These are phyloP conservation scores for Boletus sp. DNA, from an alignment of 768 basidiomycete species.

Conservation along the genomic window DNA sequence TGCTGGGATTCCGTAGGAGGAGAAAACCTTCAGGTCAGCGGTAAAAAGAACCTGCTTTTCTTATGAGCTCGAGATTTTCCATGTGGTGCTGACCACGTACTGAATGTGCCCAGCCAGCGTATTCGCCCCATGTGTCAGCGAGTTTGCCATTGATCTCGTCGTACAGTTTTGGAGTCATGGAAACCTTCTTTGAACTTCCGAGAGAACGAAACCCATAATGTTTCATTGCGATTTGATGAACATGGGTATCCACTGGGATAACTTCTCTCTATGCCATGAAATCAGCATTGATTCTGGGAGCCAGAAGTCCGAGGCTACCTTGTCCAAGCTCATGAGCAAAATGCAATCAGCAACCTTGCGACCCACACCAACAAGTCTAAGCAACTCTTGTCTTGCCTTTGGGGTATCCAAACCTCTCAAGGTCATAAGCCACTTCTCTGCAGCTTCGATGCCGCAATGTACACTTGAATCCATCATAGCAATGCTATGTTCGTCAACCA, in stretches of 20 bases:
- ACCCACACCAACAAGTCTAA: conserved; percentile 88
- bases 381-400: conserved; percentile 68
- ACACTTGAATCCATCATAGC: neutral
- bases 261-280: conserved; percentile 60
- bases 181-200: conserved; percentile 40
- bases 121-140: conserved; percentile 67
- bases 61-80: neutral
- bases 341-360: conserved; percentile 97
- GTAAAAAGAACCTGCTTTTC: conserved; percentile 63
- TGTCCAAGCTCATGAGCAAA: conserved; percentile 87
- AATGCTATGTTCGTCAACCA: conserved; percentile 52
- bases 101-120: conserved; percentile 90
- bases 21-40: conserved; percentile 67
- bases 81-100: conserved; percentile 38
- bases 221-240: conserved; percentile 83
- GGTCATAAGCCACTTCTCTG: conserved; percentile 58
- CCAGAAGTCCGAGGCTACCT: conserved; percentile 45
- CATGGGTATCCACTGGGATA: conserved; percentile 95
- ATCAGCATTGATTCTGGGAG: conserved; percentile 4
- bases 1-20: conserved; percentile 49
- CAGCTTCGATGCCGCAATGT: conserved; percentile 35
- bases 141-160: conserved; percentile 65
- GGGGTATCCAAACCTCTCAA: conserved; percentile 49
- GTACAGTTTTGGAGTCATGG: conserved; percentile 76
- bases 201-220: conserved; percentile 64